Evolutionary conservation across 2,329 filamentous ascomycete species (phyloP).

Genomic region (Fusarium musae): DNA sequence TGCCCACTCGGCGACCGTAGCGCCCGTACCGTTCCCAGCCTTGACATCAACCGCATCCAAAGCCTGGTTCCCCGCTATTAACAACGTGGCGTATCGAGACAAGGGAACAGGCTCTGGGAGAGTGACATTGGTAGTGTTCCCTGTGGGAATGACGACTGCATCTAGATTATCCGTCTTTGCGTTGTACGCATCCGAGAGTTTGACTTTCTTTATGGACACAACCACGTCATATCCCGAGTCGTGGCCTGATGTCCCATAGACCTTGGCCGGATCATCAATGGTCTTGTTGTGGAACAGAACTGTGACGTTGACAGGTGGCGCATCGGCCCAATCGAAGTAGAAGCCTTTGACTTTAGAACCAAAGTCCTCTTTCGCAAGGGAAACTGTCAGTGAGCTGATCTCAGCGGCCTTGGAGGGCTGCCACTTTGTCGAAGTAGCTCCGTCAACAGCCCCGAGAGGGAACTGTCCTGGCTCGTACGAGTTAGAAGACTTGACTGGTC

Average conservation of each 20-base stretch:
- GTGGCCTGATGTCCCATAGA: accelerated
- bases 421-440: slow-evolving; percentile 2
- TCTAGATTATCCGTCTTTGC: background rate
- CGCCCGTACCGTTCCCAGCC: background rate
- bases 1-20: background rate
- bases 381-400: background rate
- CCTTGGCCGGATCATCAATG: background rate
- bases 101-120: background rate
- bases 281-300: background rate
- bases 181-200: background rate
- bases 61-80: background rate
- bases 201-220: background rate
- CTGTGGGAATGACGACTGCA: background rate
- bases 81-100: background rate
- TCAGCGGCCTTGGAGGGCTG: background rate
- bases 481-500: background rate
- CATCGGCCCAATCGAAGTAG: background rate
- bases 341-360: background rate
- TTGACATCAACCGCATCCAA: background rate
- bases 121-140: background rate
- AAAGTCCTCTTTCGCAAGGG: accelerated
- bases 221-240: background rate
- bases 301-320: background rate
- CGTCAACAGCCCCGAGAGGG: background rate
- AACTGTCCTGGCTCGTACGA: background rate